Evolutionary conservation across 2,329 filamentous ascomycete genomes (phyloP), one percentile per base, ranked within the genome.

Genomic region (Pseudogymnoascus sp.): DNA sequence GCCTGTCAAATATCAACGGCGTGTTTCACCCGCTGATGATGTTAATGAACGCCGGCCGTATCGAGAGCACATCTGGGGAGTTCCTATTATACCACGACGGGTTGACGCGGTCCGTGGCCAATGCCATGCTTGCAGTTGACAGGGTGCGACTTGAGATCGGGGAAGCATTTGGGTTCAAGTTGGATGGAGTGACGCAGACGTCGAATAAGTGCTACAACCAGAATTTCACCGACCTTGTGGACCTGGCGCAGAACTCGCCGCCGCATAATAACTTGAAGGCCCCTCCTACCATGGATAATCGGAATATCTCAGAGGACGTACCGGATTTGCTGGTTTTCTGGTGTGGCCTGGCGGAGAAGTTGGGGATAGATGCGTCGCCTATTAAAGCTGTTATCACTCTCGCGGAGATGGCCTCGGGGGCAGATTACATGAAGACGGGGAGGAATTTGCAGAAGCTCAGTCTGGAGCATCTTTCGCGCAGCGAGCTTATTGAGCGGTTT

Each of bases 11-110:
- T 62, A 64, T 71, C 64, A 71, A 71, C 63, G 69, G 69, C 13
- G 69, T 70, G 7, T 70, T 71, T 29, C 70, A 71, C 63, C 68
- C 69, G 3, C 62, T 69, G 15, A 69, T 70, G 68, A 67, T 71
- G 65, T 61, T 71, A 9, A 67, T 71, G 68, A 71, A 71, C 59
- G 68, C 67, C 3, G 70, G 70, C 11, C 68, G 70, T 23, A 71
- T 71, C 29, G 70, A 71, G 60, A 69, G 63, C 61, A 71, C 70
- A 1, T 65, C 7, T 1, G 70, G 70, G 11, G 67, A 68, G 35
- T 71, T 71, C 38, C 44, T 68, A 9, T 42, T 71, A 64, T 42
- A 56, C 23, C 50, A 56, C 17, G 50, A 56, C 11, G 50, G 50
- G 11, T 17, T 56, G 5, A 56, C 50, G 1, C 50, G 50, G 1